Conservation (phyloP, 441 rosid species). For the Syzygium malaccense region DNA sequence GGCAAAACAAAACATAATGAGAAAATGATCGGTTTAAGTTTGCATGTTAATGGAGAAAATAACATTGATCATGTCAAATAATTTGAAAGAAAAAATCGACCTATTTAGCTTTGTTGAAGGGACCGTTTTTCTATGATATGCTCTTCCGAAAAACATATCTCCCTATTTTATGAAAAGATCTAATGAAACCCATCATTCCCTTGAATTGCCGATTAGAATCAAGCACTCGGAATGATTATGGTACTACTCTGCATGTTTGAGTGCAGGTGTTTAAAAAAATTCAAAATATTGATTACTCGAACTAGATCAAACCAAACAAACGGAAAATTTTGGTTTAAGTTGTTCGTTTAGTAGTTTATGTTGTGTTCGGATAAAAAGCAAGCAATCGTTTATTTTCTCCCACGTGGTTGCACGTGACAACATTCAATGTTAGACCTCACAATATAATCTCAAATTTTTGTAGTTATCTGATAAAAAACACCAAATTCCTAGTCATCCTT, state of each 20-base stretch:
- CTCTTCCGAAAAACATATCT: not conserved
- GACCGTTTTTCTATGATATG: not conserved
- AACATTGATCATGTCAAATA: not conserved
- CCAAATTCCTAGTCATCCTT: not conserved
- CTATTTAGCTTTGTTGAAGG: not conserved
- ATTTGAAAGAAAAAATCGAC: not conserved
- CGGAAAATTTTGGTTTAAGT: not conserved
- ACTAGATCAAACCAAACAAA: not conserved
- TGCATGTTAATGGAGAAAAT: not conserved
- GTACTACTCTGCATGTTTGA: not conserved
- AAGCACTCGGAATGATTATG: not conserved
- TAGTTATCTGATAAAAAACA: not conserved
- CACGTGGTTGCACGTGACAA: no score
- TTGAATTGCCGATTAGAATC: not conserved
- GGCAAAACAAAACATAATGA: not conserved
- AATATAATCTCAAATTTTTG: not conserved
- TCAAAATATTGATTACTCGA: not conserved
- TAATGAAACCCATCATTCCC: not conserved
- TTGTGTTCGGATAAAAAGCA: not conserved
- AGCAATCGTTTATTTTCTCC: not conserved
- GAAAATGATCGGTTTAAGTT: not conserved
- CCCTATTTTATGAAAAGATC: not conserved
- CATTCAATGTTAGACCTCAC: not conserved
- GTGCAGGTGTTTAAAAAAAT: not conserved
- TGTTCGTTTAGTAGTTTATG: not conserved